Percentiles rank a stretch among this genome's conserved stretches.
These are phyloP conservation scores for Trypethelium eluteriae DNA, from an alignment of 495 filamentous ascomycete species.

Conservation along the genomic window DNA sequence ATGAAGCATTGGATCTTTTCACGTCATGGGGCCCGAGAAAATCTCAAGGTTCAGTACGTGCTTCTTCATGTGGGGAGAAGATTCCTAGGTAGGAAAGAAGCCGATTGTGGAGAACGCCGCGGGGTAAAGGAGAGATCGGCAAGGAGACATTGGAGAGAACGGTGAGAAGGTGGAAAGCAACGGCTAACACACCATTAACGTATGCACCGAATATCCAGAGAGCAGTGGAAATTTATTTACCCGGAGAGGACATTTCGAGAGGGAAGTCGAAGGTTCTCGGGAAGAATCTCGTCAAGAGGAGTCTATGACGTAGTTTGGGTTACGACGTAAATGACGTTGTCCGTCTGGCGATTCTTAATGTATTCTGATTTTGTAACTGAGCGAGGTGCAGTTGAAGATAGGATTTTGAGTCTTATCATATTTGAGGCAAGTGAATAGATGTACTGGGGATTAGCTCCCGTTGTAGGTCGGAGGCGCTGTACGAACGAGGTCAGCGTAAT, in stretches of 20 bases:
- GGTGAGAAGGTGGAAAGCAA: background rate
- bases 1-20: background rate
- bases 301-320: too few relatives aligned
- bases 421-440: too few relatives aligned
- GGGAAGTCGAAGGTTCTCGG: too few relatives aligned
- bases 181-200: background rate
- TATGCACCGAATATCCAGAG: background rate
- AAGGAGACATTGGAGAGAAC: background rate
- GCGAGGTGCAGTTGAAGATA: too few relatives aligned
- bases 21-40: background rate
- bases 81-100: background rate
- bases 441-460: too few relatives aligned
- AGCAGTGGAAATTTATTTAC: background rate
- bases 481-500: too few relatives aligned
- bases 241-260: background rate
- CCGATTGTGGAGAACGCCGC: background rate
- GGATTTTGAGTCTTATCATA: too few relatives aligned
- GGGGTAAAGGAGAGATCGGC: slow-evolving; percentile 1
- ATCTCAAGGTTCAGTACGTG: background rate
- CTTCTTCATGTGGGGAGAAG: background rate
- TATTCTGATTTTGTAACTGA: too few relatives aligned
- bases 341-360: too few relatives aligned
- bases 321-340: too few relatives aligned
- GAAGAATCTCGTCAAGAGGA: too few relatives aligned
- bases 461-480: too few relatives aligned